Base-by-base conservation (phyloP, 2,329 filamentous ascomycete species). In the Ophiostoma montium region DNA sequence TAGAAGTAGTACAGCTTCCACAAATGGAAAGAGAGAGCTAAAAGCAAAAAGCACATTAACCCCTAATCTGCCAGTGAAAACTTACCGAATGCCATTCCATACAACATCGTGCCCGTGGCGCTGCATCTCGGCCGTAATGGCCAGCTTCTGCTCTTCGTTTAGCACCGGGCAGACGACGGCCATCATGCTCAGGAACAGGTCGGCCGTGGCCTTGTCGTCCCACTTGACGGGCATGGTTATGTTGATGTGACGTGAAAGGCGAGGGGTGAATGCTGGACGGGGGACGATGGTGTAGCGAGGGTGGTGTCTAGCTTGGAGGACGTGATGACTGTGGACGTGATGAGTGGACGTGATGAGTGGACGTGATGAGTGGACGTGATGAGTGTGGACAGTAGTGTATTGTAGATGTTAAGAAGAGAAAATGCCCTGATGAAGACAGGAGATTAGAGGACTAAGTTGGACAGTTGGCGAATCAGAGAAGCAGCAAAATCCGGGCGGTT, bases 71-170 rank as follows among this genome's bases (percentile, higher is more conserved):
- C n/a, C n/a, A n/a, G n/a, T 6, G 11, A 43, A 33, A 47, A 18
- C n/a, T 55, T 64, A 65, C 64, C 64, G 58, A 6, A 66, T 62
- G 18, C 54, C 62, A 38, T 66, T 66, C 64, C 63, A 66, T 27
- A 50, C 53, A n/a, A 59, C 54, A 12, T 59, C 53, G 36, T 59
- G 55, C 11, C 60, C 59, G 1, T 54, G 56, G 0, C 15, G n/a
- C 0, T 51, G 35, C 58, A 62, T 59, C 46, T 57, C 46, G 1
- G 16, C 10, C 11, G 57, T 56, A 11, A 61, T 53, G 8, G 51
- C 45, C 0, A 49, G 54, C 48, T 62, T 61, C 36, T 62, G 56
- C 13, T 56, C 57, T 11, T 49, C 49, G 6, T 49, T 52, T 12
- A 61, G 41, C 30, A 36, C 27, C 1, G 58, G 50, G 1, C 50